Evolutionary conservation across 2,329 filamentous ascomycete species (phyloP).

Genomic region (Alternaria panax): DNA sequence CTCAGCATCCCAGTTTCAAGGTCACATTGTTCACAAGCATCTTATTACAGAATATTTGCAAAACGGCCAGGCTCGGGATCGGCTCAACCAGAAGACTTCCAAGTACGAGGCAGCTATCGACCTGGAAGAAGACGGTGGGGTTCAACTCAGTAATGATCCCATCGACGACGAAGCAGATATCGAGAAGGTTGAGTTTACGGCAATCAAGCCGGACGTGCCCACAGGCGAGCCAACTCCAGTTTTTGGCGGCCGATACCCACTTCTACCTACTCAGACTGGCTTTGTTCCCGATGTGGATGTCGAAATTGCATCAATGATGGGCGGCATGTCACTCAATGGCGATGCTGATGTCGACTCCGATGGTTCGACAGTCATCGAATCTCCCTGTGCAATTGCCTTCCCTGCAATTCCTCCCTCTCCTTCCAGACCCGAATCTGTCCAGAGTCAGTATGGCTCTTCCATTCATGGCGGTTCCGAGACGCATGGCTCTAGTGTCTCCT

Average conservation of each 20-base stretch:
- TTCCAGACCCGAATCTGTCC: background rate
- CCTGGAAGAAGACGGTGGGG: slow-evolving; percentile 38
- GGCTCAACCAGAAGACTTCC: slow-evolving; percentile 42
- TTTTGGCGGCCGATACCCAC: slow-evolving; percentile 25
- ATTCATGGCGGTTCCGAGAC: background rate
- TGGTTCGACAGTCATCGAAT: slow-evolving; percentile 16
- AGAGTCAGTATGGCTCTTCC: background rate
- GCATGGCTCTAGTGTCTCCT: slow-evolving; percentile 5
- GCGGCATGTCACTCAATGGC: slow-evolving; percentile 25
- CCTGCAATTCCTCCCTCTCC: background rate
- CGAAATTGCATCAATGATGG: slow-evolving; percentile 19
- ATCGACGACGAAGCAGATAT: slow-evolving; percentile 30
- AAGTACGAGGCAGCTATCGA: slow-evolving; percentile 39
- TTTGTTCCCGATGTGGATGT: background rate
- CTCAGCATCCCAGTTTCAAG: slow-evolving; percentile 52
- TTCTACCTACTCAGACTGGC: slow-evolving; percentile 24
- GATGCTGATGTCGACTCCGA: slow-evolving; percentile 9
- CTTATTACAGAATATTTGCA: slow-evolving; percentile 51
- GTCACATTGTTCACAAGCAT: slow-evolving; percentile 60
- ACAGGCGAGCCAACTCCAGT: slow-evolving; percentile 2
- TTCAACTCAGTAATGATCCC: slow-evolving; percentile 25
- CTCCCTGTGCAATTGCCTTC: background rate
- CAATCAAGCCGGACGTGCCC: slow-evolving; percentile 32
- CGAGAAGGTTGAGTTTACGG: slow-evolving; percentile 27
- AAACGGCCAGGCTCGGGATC: slow-evolving; percentile 19